Percentiles rank a stretch among this genome's conserved stretches.
Evolutionary conservation across 2,329 filamentous ascomycete species (phyloP).

Genomic region (Coniosporium tulheliwenetii): DNA sequence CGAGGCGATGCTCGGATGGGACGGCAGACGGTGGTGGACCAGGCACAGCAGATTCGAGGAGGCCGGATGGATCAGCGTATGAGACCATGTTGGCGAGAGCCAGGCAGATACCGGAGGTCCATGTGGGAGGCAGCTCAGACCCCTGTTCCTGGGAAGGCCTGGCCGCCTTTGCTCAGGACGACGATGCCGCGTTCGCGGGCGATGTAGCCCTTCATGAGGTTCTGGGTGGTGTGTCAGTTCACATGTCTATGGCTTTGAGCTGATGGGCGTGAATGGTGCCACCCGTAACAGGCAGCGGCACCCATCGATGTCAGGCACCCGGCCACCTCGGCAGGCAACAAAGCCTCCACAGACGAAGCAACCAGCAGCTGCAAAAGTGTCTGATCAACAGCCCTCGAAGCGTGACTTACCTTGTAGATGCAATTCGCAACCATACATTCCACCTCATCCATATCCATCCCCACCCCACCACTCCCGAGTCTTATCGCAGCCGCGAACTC

Average conservation of each 20-base stretch:
- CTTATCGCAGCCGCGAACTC: slow-evolving; percentile 78
- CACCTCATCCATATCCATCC: slow-evolving; percentile 77
- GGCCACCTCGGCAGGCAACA: background rate
- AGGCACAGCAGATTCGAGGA: no score
- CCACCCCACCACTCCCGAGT: slow-evolving; percentile 38
- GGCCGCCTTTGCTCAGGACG: slow-evolving; percentile 75
- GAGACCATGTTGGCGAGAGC: no score
- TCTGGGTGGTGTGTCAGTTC: slow-evolving; percentile 38
- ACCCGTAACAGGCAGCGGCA: background rate
- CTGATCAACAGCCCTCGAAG: slow-evolving; percentile 1
- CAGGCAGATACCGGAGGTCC: no score
- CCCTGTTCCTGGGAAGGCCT: slow-evolving; percentile 81
- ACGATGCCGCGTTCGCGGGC: slow-evolving; percentile 78
- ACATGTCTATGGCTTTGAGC: slow-evolving; percentile 3
- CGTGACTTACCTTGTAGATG: slow-evolving; percentile 75
- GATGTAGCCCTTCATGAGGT: slow-evolving; percentile 96
- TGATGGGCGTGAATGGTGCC: background rate
- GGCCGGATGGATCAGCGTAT: no score
- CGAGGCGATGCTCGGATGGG: no score
- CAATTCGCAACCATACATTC: slow-evolving; percentile 91
- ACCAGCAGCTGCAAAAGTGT: background rate
- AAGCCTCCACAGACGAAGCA: background rate
- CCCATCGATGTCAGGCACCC: background rate
- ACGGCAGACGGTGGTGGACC: no score
- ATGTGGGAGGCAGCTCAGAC: slow-evolving; percentile 20